Evolutionary conservation across 2,329 filamentous ascomycete species (phyloP).

Genomic region (Biscogniauxia mediterranea): DNA sequence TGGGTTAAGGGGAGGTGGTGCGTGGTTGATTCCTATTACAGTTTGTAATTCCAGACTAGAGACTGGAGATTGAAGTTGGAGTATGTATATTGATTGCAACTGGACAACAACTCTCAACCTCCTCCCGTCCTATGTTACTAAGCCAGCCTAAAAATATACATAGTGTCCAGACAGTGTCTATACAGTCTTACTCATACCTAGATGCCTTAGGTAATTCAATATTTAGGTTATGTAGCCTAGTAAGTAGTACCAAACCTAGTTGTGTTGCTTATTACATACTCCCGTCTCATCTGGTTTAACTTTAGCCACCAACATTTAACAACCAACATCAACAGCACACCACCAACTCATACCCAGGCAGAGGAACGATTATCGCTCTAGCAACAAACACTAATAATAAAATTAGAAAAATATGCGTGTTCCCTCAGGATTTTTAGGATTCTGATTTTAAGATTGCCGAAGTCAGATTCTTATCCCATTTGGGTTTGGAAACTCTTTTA

Average conservation of each 20-base stretch:
- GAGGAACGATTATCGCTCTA: neutral
- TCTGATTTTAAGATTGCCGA: neutral
- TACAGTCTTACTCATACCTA: neutral
- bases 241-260: no score
- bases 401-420: neutral
- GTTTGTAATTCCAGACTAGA: neutral
- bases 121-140: no score
- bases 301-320: no score
- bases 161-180: neutral
- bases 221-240: neutral
- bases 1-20: neutral
- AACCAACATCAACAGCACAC: neutral
- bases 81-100: no score
- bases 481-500: neutral
- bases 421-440: neutral
- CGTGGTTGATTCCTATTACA: neutral
- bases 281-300: no score
- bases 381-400: neutral
- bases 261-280: neutral
- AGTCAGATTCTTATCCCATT: neutral
- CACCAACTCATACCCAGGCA: no score
- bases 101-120: no score
- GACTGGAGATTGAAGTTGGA: no score
- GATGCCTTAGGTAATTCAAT: neutral
- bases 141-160: neutral